These are phyloP conservation scores for Lepidium aucheri DNA, from an alignment of 345 rosid species.

Conservation along the genomic window DNA sequence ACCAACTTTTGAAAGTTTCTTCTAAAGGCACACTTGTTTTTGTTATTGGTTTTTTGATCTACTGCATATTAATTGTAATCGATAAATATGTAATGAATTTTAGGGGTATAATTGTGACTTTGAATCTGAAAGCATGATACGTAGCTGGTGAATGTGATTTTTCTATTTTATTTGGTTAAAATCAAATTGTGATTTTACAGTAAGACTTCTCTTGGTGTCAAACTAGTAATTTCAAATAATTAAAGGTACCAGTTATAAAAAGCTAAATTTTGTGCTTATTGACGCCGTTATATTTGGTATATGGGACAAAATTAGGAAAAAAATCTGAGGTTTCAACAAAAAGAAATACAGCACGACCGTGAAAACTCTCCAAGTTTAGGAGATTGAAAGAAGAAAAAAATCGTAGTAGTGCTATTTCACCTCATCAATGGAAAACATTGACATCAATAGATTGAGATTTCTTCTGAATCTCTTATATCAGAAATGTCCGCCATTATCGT, in stretches of 20 bases:
- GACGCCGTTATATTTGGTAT: background rate
- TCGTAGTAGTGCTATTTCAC: constrained; percentile 19
- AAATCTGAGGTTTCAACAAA: background rate
- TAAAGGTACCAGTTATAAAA: background rate
- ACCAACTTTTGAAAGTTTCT: background rate
- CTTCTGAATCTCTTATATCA: constrained; percentile 4
- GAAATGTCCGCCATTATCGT: constrained; percentile 31
- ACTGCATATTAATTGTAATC: too few relatives aligned
- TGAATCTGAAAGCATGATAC: too few relatives aligned
- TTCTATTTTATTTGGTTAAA: too few relatives aligned
- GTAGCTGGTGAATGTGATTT: too few relatives aligned
- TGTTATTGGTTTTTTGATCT: too few relatives aligned
- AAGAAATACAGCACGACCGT: background rate
- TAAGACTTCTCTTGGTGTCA: background rate
- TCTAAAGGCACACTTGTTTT: background rate
- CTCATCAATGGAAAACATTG: constrained; percentile 11
- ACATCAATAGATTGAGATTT: constrained; percentile 11
- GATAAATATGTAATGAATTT: too few relatives aligned
- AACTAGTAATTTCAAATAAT: background rate
- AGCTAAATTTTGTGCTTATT: background rate
- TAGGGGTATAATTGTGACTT: too few relatives aligned
- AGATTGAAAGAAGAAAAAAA: background rate
- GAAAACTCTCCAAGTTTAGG: constrained; percentile 16
- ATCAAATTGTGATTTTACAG: background rate
- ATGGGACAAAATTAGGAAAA: background rate